phyloP scores from a whole-genome alignment of 345 rosid species.

The Mangifera indica region DNA sequence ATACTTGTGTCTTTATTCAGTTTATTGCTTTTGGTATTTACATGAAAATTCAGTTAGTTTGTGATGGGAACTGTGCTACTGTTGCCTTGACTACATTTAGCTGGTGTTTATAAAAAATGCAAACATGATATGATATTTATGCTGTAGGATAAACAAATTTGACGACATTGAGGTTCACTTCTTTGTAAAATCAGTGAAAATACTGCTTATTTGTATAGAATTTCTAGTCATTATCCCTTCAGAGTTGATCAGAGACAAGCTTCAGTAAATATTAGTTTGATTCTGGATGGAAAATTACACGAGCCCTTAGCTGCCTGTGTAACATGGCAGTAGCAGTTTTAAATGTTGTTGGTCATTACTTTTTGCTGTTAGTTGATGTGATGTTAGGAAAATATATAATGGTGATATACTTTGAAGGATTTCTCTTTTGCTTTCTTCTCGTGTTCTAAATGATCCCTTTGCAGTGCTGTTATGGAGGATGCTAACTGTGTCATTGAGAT shows the following conservation, averaged over 20 bases:
- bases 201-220: background rate
- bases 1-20: background rate
- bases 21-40: background rate
- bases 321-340: too few relatives aligned
- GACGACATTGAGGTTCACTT: background rate
- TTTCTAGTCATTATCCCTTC: background rate
- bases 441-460: slow-evolving; percentile 15
- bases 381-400: slow-evolving; percentile 2
- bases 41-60: background rate
- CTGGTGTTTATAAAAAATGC: background rate
- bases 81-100: background rate
- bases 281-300: background rate
- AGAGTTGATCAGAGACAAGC: background rate
- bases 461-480: slow-evolving; percentile 84
- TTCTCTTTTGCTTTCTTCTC: background rate
- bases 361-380: background rate
- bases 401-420: background rate
- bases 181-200: background rate
- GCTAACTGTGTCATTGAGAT: slow-evolving; percentile 76
- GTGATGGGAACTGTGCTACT: background rate
- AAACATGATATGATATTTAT: background rate
- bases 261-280: background rate
- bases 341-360: background rate
- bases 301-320: too few relatives aligned
- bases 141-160: background rate